Evolutionary conservation across 768 basidiomycete genomes (phyloP), one percentile per base, ranked within the genome.

Genomic region (Suillus hirtellus): DNA sequence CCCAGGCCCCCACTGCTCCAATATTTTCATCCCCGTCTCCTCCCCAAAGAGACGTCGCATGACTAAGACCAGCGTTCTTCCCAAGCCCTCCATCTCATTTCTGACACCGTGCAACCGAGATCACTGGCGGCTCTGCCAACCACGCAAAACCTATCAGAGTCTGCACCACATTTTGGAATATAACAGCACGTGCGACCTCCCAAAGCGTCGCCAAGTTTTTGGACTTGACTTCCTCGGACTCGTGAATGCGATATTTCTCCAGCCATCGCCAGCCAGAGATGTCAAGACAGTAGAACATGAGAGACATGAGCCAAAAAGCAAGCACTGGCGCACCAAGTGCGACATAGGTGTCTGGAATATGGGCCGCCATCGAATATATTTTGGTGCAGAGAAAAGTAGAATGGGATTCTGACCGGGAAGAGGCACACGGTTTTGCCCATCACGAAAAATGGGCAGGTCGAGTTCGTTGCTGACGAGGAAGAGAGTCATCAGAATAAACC

Each of bases 151-250:
- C 97, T 11, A 97, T 76, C 1, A 78, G 62, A 0, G 93, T 96
- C 77, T 99, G 96, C 8, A 96, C 69, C 24, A 83, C 70, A 64
- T 99, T 97, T 73, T 99, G 97, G 53, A 95, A 67, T 7, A 96
- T 59, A 60, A 99, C 95, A 0, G 92, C 92, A 67, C 79, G 76
- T 43, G 96, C 70, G 65, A 99, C 96, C 64, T 94, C 73, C 2
- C 70, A 59, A 8, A 86, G 85, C 0, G 91, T 87, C 3, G 85
- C 95, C 9, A 85, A 82, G 73, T 99, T 99, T 61, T 86, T 81
- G 2, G 84, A 75, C 63, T 81, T 80, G 64, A 94, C 87, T 71
- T 99, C 96, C 17, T 78, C 80, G 0, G 92, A 90, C 59, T 94
- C 91, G 75, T 99, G 96, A 52, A 99, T 90, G 54, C 94, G 85